Percentiles rank a stretch among this genome's conserved stretches.
Evolutionary conservation across 441 rosid species (phyloP).

Genomic region (Corymbia citriodora): DNA sequence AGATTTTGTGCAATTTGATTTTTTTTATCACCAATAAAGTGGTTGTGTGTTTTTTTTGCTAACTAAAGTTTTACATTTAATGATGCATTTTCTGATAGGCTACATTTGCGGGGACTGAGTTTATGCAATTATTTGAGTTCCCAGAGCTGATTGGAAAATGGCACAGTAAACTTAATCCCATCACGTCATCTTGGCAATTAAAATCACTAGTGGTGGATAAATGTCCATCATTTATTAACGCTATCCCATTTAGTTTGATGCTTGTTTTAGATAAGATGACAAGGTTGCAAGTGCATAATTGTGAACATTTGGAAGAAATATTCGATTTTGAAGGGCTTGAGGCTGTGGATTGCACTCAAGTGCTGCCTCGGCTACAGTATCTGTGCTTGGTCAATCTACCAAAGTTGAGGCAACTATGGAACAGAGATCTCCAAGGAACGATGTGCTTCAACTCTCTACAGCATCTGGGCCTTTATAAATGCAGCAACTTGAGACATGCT

Average conservation of each 20-base stretch:
- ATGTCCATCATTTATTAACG: background rate
- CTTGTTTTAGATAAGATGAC: background rate
- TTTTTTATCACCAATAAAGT: fast-evolving
- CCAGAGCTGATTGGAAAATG: fast-evolving
- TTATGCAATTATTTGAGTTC: fast-evolving
- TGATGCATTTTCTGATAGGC: fast-evolving
- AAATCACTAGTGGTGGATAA: fast-evolving
- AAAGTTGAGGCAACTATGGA: background rate
- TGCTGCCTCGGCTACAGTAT: fast-evolving
- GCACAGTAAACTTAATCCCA: fast-evolving
- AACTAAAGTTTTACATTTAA: too few relatives aligned
- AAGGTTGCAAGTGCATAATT: fast-evolving
- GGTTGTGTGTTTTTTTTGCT: background rate
- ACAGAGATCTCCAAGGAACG: fast-evolving
- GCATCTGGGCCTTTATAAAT: fast-evolving
- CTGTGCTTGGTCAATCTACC: fast-evolving
- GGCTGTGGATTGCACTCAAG: fast-evolving
- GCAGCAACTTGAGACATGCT: background rate
- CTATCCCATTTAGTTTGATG: background rate
- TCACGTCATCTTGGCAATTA: background rate
- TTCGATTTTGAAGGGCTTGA: background rate
- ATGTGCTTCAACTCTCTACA: fast-evolving
- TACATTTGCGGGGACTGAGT: fast-evolving
- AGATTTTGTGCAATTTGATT: fast-evolving
- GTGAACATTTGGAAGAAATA: fast-evolving